Conservation (phyloP, 768 basidiomycete species). For the Suillus bovinus region DNA sequence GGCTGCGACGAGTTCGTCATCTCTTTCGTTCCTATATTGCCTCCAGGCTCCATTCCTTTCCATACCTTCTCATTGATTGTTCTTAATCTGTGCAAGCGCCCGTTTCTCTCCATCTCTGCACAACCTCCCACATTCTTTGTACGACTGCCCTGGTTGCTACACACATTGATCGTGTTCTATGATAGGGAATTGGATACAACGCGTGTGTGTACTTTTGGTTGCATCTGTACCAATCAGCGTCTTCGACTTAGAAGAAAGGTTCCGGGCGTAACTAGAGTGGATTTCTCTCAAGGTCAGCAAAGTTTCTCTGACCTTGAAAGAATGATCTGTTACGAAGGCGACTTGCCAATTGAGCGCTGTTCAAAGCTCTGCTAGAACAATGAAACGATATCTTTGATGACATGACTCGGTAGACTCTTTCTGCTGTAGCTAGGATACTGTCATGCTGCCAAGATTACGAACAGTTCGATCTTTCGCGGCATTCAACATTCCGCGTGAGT, state of each 20-base stretch:
- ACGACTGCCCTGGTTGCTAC: background rate
- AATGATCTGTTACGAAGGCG: too few relatives aligned
- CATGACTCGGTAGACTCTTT: too few relatives aligned
- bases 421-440: too few relatives aligned
- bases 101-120: background rate
- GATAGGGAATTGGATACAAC: background rate
- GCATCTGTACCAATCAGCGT: background rate
- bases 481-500: background rate
- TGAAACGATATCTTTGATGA: too few relatives aligned
- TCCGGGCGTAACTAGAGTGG: background rate
- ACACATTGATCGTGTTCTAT: background rate
- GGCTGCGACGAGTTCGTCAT: too few relatives aligned
- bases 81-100: background rate
- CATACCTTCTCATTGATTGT: background rate
- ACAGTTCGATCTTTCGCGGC: too few relatives aligned
- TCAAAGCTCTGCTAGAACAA: too few relatives aligned
- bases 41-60: background rate
- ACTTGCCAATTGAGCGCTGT: too few relatives aligned
- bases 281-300: background rate
- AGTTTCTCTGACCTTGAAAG: too few relatives aligned
- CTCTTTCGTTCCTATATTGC: constrained; percentile 5
- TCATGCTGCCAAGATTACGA: too few relatives aligned
- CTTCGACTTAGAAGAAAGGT: background rate
- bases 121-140: background rate
- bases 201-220: background rate